Base-by-base conservation (phyloP, 371 early-diverging fungal species). In the Mortierella sp. region DNA sequence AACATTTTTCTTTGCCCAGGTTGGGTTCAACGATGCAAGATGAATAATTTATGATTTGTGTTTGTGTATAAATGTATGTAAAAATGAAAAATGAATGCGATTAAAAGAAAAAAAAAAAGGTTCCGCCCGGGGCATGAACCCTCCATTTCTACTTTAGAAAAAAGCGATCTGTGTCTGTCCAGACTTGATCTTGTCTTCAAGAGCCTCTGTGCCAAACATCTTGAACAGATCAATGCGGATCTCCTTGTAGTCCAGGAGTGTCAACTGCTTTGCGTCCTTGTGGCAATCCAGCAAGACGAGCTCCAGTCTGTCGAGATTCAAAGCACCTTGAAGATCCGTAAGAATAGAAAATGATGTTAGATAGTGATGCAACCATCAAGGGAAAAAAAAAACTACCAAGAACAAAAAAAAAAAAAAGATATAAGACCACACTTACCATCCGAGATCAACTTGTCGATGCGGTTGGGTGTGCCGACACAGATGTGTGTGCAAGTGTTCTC, bases 381-480 rank as follows among this genome's bases (percentile, higher is more conserved):
- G n/a, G n/a, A n/a, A n/a, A n/a, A n/a, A n/a, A n/a, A n/a, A n/a
- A n/a, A n/a, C n/a, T n/a, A n/a, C n/a, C n/a, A n/a, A n/a, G 15
- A 30, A 28, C 27, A 37, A 44, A 48, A 15, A 4, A 49, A 26
- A 6, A 27, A 48, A 24, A 50, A n/a, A 24, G 4, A 53, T 1
- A 2, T 8, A 24, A 14, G 30, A 15, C 4, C 12, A 19, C 14
- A 19, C 50, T 64, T 81, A 80, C 85, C 88, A 59, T 84, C 84
- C 17, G 85, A 84, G 23, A 92, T 64, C 67, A 96, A 80, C 52
- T 89, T 89, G 28, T 83, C 79, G 5, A 96, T 75, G 4, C 96
- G 85, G 69, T 91, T 92, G 2, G 96, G 94, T 9, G 96, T 94
- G 1, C 96, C 95, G 0, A 93, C 92, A 12, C 88, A 93, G 28